A percentile compares a stretch with the other conserved stretches of the same genome.
These are phyloP conservation scores for Penicillium crystallinum DNA, from an alignment of 495 filamentous ascomycete species.

Conservation along the genomic window DNA sequence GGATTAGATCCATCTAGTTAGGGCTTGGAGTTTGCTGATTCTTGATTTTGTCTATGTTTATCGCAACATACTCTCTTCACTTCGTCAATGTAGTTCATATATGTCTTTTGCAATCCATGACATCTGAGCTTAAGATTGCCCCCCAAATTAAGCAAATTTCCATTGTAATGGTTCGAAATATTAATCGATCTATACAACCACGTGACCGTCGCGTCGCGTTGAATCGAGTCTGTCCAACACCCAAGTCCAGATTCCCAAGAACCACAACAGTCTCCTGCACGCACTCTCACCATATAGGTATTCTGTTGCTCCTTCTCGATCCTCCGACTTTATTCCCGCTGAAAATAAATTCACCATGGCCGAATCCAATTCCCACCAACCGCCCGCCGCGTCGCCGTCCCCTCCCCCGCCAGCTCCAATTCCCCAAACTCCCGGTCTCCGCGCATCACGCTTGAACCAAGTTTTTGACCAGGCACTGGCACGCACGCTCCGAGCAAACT, in stretches of 20 bases:
- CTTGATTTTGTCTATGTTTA: neutral
- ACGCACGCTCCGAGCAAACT: constrained; percentile 67
- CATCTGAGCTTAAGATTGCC: no score
- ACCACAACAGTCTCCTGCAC: neutral
- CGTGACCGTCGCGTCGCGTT: constrained; percentile 23
- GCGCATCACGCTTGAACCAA: constrained; percentile 64
- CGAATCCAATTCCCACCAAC: constrained; percentile 12
- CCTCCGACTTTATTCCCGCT: neutral
- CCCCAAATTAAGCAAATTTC: neutral
- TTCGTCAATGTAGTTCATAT: neutral
- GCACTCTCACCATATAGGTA: neutral
- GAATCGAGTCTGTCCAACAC: neutral
- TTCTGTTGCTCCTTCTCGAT: no score
- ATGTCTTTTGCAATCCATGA: no score
- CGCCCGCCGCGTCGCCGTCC: constrained; percentile 34
- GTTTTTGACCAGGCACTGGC: constrained; percentile 65
- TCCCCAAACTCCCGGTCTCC: constrained; percentile 62
- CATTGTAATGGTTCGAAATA: neutral
- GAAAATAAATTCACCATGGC: constrained; percentile 7
- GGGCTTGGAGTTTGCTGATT: neutral
- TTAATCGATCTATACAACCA: constrained; percentile 1
- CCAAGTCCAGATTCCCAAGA: constrained; percentile 13
- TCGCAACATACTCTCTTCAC: neutral
- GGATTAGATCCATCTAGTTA: neutral
- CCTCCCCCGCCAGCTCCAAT: constrained; percentile 55